Conservation (phyloP, 176 grass and related monocot genomes). For the Puccinellia tenuiflora region DNA sequence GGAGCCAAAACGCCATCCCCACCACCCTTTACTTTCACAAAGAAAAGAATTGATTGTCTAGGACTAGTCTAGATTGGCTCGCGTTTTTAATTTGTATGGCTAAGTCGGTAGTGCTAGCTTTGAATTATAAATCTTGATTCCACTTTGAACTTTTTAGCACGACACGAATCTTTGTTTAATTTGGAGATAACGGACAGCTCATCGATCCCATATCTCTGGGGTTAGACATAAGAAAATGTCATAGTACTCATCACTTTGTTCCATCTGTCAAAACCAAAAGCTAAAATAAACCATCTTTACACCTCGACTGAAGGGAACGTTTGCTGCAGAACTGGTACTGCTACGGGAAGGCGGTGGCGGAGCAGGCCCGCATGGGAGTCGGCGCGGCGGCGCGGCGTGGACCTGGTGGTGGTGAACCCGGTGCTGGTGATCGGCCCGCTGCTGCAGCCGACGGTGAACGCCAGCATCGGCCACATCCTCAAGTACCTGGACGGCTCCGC, state of each 20-base stretch:
- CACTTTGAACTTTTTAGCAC: neutral
- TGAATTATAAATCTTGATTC: neutral
- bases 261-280: neutral
- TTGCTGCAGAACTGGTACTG: slow-evolving; percentile 84
- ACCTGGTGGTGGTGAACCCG: slow-evolving; percentile 77
- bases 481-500: slow-evolving; percentile 90
- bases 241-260: too few relatives aligned
- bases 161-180: neutral
- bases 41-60: neutral
- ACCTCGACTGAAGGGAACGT: neutral
- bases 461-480: slow-evolving; percentile 69
- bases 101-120: neutral
- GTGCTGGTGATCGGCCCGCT: slow-evolving; percentile 79
- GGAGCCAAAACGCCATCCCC: too few relatives aligned
- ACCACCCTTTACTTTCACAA: neutral
- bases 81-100: neutral
- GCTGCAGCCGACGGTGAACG: slow-evolving; percentile 78
- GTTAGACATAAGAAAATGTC: neutral
- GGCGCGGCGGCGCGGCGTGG: slow-evolving; percentile 48
- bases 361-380: slow-evolving; percentile 58
- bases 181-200: neutral
- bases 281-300: neutral
- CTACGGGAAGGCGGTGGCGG: slow-evolving; percentile 81
- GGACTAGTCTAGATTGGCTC: neutral
- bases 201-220: neutral